Evolutionary conservation across 129 eudicot genomes (phyloP), one percentile per base, ranked within the genome.

Genomic region (Escallonia herrerae): DNA sequence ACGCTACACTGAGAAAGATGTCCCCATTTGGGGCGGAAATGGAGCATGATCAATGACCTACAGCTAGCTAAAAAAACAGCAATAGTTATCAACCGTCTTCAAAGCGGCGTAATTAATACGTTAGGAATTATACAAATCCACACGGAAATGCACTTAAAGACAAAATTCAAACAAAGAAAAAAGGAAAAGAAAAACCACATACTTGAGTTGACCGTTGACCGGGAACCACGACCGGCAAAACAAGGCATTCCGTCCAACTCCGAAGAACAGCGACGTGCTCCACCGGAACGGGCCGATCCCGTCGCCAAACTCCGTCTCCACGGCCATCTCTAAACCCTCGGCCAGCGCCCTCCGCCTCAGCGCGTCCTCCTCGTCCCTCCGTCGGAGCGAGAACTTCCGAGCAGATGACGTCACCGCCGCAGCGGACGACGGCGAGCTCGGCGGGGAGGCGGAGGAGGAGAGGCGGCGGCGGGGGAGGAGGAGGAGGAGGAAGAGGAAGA

Each of bases 201-300:
- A 94, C 97, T 68, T 86, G 8, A 82, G 67, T 68, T 89, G 78
- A 72, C 57, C 86, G 59, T 57, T 40, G 40, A 74, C 82, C 56
- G 99, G 99, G 9, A 83, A 45, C 99, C 99, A 93, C 14, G 96
- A 86, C 56, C 97, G 91, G 80, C 95, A 89, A 77, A 93, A 93
- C 74, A 93, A 79, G 4, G 97, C 91, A 74, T 93, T 93, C 10
- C 86, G 70, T 40, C 83, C 61, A 4, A 66, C 66, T 9, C 97
- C 99, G 22, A 56, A 82, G 33, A 94, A 89, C 67, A 89, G 49
- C 65, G 71, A 86, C 59, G 95, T 82, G 55, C 63, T 62, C 62
- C 79, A 78, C 75, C 56, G 69, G 69, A 87, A 82, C 44, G 41
- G 46, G 66, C 68, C 46, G 52, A 43, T 57, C 72, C 62, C 66